Conservation (phyloP, 106 monocot species). For the Triglochin maritima region DNA sequence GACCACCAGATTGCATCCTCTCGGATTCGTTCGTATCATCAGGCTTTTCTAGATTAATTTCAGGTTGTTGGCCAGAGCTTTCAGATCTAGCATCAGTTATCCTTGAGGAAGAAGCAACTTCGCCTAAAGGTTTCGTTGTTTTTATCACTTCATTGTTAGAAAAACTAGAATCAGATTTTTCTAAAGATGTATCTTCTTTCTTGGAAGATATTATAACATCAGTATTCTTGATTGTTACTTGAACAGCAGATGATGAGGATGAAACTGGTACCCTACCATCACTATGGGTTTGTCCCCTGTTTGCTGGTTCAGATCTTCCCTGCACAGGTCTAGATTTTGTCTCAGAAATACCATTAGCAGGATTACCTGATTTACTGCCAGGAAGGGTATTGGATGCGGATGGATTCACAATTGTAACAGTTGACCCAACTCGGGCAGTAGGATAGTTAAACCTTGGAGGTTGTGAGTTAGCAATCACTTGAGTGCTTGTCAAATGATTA, state of each 20-base stretch:
- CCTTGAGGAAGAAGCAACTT: background rate
- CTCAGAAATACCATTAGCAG: conserved; percentile 9
- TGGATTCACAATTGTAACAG: conserved; percentile 32
- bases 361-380: conserved; percentile 20
- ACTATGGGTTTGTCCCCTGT: conserved; percentile 11
- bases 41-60: background rate
- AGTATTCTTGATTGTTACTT: conserved; percentile 14
- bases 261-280: conserved; percentile 6
- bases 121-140: background rate
- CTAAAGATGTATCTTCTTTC: too few relatives aligned
- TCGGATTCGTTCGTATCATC: background rate
- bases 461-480: conserved; percentile 40
- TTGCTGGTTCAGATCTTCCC: conserved; percentile 2
- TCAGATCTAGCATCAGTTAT: background rate
- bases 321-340: background rate
- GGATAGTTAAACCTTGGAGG: conserved; percentile 46
- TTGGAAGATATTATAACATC: too few relatives aligned
- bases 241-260: conserved; percentile 7
- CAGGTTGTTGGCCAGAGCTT: background rate
- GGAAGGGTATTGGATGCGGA: conserved; percentile 11
- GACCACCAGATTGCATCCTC: background rate
- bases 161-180: background rate
- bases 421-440: conserved; percentile 35
- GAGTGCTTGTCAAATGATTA: conserved; percentile 29
- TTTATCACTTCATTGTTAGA: background rate